Evolutionary conservation across 495 filamentous ascomycete species (phyloP), one percentile per base, ranked within the genome.

Genomic region (Tetracladium setigerum): DNA sequence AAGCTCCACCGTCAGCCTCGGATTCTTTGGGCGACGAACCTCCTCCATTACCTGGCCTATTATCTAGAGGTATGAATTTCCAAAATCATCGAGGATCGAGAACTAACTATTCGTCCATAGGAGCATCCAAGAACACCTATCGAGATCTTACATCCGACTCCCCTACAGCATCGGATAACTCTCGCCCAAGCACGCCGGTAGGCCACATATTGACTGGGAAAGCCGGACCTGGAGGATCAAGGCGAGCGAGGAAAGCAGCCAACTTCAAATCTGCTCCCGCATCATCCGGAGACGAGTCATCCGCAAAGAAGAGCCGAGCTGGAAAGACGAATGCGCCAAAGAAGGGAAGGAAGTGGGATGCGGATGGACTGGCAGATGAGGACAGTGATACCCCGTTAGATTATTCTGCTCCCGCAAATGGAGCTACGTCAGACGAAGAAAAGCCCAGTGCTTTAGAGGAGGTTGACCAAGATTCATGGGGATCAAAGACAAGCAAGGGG

Each of bases 291-390:
- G 92, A 96, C 47, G 89, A 96, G 58, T 73, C 67, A 14, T 82
- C 78, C 55, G 67, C 71, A 24, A 85, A 81, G 60, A 59, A 47
- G 36, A 38, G 1, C 34, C 41, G 50, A 30, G 44, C 41, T 2
- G 66, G 67, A 15, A 60, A 57, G 13, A 65, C 68, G 12, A 81
- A 79, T 60, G 66, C 67, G n/a, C 73, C 67, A 6, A 98, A 98
- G 73, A 89, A 86, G 54, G 81, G 84, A 58, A 81, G 94, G 41
- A 86, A 79, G 56, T 98, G 92, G 92, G 84, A 91, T 63, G 88
- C 83, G 0, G 86, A 91, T 62, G 92, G 92, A 7, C 69, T 84
- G 43, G 89, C 86, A 8, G 87, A 90, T 54, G 92, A 95, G 57
- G 87, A 86, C 41, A 87, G 89, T 42, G 85, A 83, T 51, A 69